Evolutionary conservation across 1,284 basidiomycete species (phyloP).

Genomic region (Anthracocystis setariae): DNA sequence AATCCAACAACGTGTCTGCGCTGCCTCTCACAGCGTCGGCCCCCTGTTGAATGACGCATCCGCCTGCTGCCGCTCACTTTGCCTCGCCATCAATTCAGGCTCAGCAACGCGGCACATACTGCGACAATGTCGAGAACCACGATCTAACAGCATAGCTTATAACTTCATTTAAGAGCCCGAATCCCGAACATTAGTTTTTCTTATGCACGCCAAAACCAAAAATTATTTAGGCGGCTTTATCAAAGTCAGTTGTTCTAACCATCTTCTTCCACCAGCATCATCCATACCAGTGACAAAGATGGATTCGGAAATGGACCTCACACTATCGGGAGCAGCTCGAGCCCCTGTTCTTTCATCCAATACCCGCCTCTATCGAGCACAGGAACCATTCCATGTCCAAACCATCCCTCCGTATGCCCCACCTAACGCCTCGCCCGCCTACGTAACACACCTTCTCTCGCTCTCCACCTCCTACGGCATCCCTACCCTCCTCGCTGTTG

Average conservation of each 20-base stretch:
- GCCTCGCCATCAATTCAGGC: not conserved
- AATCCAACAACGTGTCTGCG: not conserved
- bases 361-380: slow-evolving; percentile 24
- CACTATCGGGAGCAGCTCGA: slow-evolving; percentile 39
- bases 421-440: slow-evolving; percentile 37
- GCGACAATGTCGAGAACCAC: not conserved
- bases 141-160: too few relatives aligned
- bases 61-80: slow-evolving; percentile 4
- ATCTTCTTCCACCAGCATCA: not conserved
- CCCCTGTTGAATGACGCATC: slow-evolving; percentile 46
- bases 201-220: slow-evolving; percentile 2
- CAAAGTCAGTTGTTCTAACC: not conserved
- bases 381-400: slow-evolving; percentile 45
- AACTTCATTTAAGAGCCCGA: not conserved
- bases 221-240: not conserved
- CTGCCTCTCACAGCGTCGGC: slow-evolving; percentile 3
- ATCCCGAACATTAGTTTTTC: slow-evolving; percentile 1
- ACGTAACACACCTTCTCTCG: slow-evolving; percentile 53
- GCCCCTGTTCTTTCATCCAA: slow-evolving; percentile 32
- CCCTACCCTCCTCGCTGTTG: slow-evolving; percentile 41
- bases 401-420: slow-evolving; percentile 36
- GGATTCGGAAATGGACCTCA: slow-evolving; percentile 37
- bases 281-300: slow-evolving; percentile 6
- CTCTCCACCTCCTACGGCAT: slow-evolving; percentile 37
- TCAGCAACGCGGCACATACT: not conserved